Conservation (phyloP, 192 early-diverging fungal genomes). For the Endogone sp. region DNA sequence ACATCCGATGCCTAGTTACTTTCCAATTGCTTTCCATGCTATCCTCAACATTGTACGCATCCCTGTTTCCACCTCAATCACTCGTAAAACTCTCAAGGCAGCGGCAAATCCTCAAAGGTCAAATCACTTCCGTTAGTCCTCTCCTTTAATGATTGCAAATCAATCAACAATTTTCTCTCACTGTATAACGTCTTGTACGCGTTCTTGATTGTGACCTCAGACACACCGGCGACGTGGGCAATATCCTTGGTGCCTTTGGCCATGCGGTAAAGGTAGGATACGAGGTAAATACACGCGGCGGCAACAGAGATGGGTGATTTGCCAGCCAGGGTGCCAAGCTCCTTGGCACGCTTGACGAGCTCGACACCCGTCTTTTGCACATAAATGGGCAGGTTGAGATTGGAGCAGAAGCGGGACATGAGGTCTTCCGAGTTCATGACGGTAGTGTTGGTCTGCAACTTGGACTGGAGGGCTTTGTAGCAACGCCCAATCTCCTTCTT, state of each 20-base stretch:
- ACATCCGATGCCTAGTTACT: too few relatives aligned
- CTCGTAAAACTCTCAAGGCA: constrained; percentile 26
- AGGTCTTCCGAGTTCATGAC: constrained; percentile 70
- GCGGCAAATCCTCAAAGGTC: constrained; percentile 35
- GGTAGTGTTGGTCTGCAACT: constrained; percentile 52
- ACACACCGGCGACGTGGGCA: constrained; percentile 82
- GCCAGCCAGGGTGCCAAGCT: constrained; percentile 83
- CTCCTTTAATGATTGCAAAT: constrained; percentile 34
- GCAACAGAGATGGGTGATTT: constrained; percentile 91
- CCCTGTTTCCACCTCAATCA: too few relatives aligned
- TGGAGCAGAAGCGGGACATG: constrained; percentile 79
- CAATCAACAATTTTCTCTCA: constrained; percentile 51
- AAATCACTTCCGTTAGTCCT: constrained; percentile 28
- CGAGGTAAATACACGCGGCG: constrained; percentile 89
- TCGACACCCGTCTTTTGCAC: constrained; percentile 71
- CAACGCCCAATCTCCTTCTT: constrained; percentile 93
- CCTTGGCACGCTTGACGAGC: constrained; percentile 66
- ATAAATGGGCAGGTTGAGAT: constrained; percentile 60
- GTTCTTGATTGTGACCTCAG: constrained; percentile 91
- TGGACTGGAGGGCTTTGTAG: constrained; percentile 63
- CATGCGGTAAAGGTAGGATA: constrained; percentile 63
- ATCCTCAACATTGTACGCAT: too few relatives aligned
- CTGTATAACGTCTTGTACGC: constrained; percentile 69
- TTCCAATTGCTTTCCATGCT: too few relatives aligned
- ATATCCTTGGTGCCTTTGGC: constrained; percentile 73